phyloP scores from a whole-genome alignment of 1,284 basidiomycete species.

The Ceratobasidium sp. region DNA sequence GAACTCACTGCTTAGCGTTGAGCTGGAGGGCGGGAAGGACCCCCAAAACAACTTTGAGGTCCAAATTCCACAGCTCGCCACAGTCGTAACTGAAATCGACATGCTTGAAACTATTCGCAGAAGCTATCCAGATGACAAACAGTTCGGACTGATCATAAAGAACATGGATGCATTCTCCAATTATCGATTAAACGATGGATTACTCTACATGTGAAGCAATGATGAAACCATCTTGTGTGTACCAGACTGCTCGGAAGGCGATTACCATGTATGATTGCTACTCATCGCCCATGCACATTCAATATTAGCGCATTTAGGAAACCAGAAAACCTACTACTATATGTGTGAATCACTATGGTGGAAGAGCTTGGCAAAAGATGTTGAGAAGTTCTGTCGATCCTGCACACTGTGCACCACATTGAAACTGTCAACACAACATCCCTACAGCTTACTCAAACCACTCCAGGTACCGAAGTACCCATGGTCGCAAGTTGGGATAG shows the following conservation, averaged over 20 bases:
- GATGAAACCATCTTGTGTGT: background rate
- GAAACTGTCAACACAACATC: constrained; percentile 35
- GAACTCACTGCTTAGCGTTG: background rate
- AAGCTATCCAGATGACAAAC: background rate
- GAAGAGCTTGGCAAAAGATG: constrained; percentile 42
- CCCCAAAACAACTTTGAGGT: background rate
- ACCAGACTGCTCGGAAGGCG: background rate
- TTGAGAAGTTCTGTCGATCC: background rate
- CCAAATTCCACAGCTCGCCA: background rate
- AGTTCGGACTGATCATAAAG: background rate
- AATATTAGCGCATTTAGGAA: constrained; percentile 49
- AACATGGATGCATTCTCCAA: background rate
- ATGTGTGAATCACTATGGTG: constrained; percentile 52
- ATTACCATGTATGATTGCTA: background rate
- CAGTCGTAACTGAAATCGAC: constrained; percentile 13
- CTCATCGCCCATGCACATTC: constrained; percentile 1
- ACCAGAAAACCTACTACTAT: constrained; percentile 49
- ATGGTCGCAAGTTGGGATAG: constrained; percentile 49
- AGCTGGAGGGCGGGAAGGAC: constrained; percentile 14
- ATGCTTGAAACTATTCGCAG: background rate
- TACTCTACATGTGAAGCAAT: constrained; percentile 7
- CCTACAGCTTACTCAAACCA: constrained; percentile 42
- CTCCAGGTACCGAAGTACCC: constrained; percentile 42
- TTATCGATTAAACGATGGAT: background rate
- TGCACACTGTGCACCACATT: constrained; percentile 49